Evolutionary conservation across 202 grass and related monocot genomes (phyloP).

Genomic region (Carex arenaria): DNA sequence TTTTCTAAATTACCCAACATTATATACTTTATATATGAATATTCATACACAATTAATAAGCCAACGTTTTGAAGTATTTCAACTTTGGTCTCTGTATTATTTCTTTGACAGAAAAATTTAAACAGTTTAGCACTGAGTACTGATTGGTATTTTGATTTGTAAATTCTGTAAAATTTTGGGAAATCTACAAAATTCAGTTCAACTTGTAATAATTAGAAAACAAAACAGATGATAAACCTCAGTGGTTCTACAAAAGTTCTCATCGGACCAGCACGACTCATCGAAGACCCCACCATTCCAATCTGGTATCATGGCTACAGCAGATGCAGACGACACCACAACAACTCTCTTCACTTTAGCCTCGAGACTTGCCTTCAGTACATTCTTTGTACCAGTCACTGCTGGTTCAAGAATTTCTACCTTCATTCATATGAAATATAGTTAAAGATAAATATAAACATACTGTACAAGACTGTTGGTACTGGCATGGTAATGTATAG

Average conservation of each 20-base stretch:
- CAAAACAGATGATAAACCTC: conserved; percentile 31
- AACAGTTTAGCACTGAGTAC: not conserved
- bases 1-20: not conserved
- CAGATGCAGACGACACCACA: conserved; percentile 47
- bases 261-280: conserved; percentile 60
- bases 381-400: conserved; percentile 60
- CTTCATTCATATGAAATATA: not conserved
- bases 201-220: not conserved
- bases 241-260: conserved; percentile 40
- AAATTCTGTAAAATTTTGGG: not conserved
- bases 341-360: conserved; percentile 52
- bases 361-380: conserved; percentile 54
- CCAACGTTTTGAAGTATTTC: not conserved
- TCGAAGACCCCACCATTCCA: conserved; percentile 38
- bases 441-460: not conserved
- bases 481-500: no score
- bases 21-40: not conserved
- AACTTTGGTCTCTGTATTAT: not conserved
- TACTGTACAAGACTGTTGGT: no score
- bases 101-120: not conserved
- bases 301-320: conserved; percentile 30
- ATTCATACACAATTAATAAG: not conserved
- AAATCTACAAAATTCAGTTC: not conserved
- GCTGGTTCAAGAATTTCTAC: conserved; percentile 47
- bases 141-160: not conserved